Evolutionary conservation across 108 stramenopile species (phyloP).

Genomic region (Nitzschia putrida): DNA sequence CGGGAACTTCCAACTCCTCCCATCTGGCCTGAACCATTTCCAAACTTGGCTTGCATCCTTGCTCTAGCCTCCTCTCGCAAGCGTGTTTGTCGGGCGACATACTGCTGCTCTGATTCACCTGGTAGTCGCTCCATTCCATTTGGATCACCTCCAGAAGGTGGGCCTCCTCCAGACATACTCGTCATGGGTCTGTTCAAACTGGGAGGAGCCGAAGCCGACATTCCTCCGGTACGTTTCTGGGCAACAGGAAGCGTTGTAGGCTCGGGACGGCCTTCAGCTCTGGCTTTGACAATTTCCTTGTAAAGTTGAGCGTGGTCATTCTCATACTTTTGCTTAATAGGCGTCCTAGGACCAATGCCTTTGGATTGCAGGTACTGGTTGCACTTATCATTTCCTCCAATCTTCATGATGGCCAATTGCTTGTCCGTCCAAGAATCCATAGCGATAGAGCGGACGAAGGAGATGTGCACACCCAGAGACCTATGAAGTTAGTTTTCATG

Average conservation of each 20-base stretch:
- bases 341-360: constrained; percentile 60
- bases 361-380: constrained; percentile 59
- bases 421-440: constrained; percentile 96
- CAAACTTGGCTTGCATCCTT: constrained; percentile 88
- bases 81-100: constrained; percentile 89
- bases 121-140: constrained; percentile 90
- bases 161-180: constrained; percentile 13
- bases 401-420: constrained; percentile 81
- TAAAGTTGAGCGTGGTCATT: constrained; percentile 83
- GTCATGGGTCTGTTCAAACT: constrained; percentile 32
- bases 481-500: too few species aligned
- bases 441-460: constrained; percentile 94
- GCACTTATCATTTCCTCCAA: constrained; percentile 82
- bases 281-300: constrained; percentile 80
- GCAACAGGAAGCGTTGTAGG: constrained; percentile 68
- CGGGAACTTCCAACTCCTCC: constrained; percentile 60
- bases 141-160: constrained; percentile 47
- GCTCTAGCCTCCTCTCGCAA: constrained; percentile 82
- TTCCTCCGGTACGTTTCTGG: constrained; percentile 1
- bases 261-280: constrained; percentile 78
- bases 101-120: constrained; percentile 89
- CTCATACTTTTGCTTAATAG: constrained; percentile 86
- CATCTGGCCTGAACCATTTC: constrained; percentile 47
- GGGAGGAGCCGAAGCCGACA: constrained; percentile 29
- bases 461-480: constrained; percentile 94